A percentile compares a stretch with the other conserved stretches of the same genome.
Evolutionary conservation across 768 basidiomycete species (phyloP).

Genomic region (Brasilioporus rufonigricans): DNA sequence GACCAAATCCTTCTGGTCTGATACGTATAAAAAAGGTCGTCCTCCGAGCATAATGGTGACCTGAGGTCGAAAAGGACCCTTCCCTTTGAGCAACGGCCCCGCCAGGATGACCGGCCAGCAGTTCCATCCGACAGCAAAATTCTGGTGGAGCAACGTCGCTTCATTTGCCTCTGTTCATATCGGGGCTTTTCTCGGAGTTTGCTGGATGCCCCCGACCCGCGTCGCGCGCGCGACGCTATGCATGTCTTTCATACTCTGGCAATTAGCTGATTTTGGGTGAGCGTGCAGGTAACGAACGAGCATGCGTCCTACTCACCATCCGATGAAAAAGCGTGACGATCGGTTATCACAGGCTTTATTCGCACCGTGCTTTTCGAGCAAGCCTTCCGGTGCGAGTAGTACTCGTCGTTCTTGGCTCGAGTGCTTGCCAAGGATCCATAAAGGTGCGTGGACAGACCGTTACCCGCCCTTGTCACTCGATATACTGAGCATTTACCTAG

Average conservation of each 20-base stretch:
- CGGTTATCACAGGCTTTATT: constrained; percentile 11
- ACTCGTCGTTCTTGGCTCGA: constrained; percentile 7
- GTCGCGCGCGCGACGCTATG: constrained; percentile 2
- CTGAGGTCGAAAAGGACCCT: neutral
- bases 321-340: constrained; percentile 6
- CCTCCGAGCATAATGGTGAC: neutral
- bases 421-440: constrained; percentile 9
- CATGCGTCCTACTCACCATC: neutral
- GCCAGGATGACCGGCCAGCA: neutral
- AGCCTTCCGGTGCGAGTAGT: constrained; percentile 1
- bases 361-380: constrained; percentile 6
- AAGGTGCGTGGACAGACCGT: neutral
- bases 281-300: neutral
- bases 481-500: neutral
- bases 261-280: constrained; percentile 10
- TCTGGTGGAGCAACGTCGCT: constrained; percentile 7
- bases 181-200: constrained; percentile 6
- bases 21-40: neutral
- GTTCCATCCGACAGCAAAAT: neutral
- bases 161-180: constrained; percentile 5
- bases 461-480: neutral
- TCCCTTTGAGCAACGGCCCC: neutral
- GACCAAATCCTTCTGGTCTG: neutral
- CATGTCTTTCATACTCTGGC: constrained; percentile 8
- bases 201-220: neutral